Conservation (phyloP, 768 basidiomycete genomes). For the Amanita jacksonii region DNA sequence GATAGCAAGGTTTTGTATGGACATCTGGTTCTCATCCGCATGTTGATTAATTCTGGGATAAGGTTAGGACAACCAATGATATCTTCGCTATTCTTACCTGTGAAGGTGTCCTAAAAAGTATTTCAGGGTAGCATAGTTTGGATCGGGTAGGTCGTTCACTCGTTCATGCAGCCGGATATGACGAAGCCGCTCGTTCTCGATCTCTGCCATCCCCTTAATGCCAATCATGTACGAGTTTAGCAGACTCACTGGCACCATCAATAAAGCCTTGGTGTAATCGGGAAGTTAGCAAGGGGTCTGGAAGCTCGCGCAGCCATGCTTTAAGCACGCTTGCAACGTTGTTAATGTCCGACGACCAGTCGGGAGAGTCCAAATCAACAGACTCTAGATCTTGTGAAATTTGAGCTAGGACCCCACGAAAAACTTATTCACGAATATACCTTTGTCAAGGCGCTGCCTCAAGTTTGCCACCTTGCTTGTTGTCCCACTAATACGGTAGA, state of each 20-base stretch:
- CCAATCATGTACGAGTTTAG: not conserved
- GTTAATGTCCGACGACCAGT: conserved; percentile 93
- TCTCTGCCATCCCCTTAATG: conserved; percentile 35
- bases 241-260: conserved; percentile 80
- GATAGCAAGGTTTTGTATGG: conserved; percentile 85
- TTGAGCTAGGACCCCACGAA: not conserved
- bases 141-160: conserved; percentile 95
- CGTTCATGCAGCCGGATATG: conserved; percentile 96
- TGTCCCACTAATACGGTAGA: conserved; percentile 91
- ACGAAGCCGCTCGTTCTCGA: conserved; percentile 89
- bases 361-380: conserved; percentile 78
- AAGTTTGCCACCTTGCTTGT: conserved; percentile 78
- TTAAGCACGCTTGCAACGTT: conserved; percentile 92
- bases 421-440: conserved; percentile 25
- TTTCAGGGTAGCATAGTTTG: conserved; percentile 97
- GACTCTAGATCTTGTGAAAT: conserved; percentile 59
- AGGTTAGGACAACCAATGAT: conserved; percentile 2
- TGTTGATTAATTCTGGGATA: conserved; percentile 58
- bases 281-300: conserved; percentile 84
- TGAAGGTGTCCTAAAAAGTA: conserved; percentile 92
- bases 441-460: conserved; percentile 79
- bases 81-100: conserved; percentile 39
- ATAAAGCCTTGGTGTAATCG: conserved; percentile 86
- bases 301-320: conserved; percentile 92
- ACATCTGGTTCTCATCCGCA: conserved; percentile 82